These are phyloP conservation scores for Pleurotus eryngii DNA, from an alignment of 768 basidiomycete genomes.

Conservation along the genomic window DNA sequence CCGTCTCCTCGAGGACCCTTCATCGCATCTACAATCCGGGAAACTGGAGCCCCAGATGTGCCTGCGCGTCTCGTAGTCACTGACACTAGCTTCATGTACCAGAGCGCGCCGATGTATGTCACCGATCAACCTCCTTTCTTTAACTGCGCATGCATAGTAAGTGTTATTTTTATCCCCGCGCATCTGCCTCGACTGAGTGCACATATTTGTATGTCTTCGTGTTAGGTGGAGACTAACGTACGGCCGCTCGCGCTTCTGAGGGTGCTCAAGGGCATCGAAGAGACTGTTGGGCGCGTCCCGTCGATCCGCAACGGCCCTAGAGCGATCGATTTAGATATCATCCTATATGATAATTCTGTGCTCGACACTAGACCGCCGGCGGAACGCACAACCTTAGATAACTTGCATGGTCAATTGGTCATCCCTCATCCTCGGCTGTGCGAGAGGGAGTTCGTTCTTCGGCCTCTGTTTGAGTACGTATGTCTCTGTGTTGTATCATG, in stretches of 20 bases:
- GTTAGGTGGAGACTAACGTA: constrained; percentile 77
- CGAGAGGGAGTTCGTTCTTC: constrained; percentile 90
- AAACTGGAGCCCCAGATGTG: constrained; percentile 3
- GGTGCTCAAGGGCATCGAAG: constrained; percentile 73
- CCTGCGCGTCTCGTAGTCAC: constrained; percentile 40
- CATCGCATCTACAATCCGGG: constrained; percentile 11
- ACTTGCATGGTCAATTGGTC: constrained; percentile 65
- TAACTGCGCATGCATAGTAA: constrained; percentile 88
- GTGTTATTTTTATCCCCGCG: constrained; percentile 23
- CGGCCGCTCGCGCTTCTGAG: constrained; percentile 53
- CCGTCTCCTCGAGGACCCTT: constrained; percentile 58
- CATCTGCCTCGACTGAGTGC: not conserved
- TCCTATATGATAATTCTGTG: constrained; percentile 64
- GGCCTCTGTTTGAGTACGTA: constrained; percentile 84
- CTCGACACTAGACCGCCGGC: constrained; percentile 53
- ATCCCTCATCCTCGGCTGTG: constrained; percentile 79
- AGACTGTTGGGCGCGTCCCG: constrained; percentile 70
- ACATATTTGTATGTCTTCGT: not conserved
- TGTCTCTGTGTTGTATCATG: not conserved
- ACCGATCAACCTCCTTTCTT: constrained; percentile 84
- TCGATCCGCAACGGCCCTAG: constrained; percentile 85
- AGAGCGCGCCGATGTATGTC: constrained; percentile 95
- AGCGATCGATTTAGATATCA: constrained; percentile 84
- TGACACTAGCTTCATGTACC: constrained; percentile 88
- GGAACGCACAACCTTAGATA: constrained; percentile 40